Percentiles rank a stretch among this genome's conserved stretches.
These are phyloP conservation scores for Pseudopyricularia cyperi DNA, from an alignment of 2,329 filamentous ascomycete genomes.

Conservation along the genomic window DNA sequence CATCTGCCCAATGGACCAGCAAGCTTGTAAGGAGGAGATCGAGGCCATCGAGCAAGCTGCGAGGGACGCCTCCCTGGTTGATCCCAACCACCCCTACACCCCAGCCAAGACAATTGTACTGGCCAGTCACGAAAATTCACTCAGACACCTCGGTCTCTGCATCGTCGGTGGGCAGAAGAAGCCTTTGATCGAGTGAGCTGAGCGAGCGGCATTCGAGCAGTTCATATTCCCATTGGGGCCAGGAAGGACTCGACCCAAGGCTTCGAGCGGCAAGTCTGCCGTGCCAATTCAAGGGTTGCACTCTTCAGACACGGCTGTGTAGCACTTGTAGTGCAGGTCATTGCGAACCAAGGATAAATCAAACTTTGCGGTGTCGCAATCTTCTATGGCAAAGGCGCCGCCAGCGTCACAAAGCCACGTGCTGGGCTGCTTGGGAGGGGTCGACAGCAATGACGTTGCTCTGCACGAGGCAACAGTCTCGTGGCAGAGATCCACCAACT, in stretches of 20 bases:
- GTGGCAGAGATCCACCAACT: too few species aligned
- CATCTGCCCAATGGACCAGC: conserved; percentile 88
- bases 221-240: background rate
- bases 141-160: conserved; percentile 49
- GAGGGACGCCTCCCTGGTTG: conserved; percentile 79
- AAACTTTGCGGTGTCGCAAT: too few species aligned
- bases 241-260: background rate
- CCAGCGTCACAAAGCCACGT: too few species aligned
- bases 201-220: background rate
- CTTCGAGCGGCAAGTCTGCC: background rate
- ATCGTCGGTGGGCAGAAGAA: conserved; percentile 52
- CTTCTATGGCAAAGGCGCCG: too few species aligned
- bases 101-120: conserved; percentile 73
- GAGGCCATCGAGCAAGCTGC: conserved; percentile 94
- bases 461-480: too few species aligned
- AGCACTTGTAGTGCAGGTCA: too few species aligned
- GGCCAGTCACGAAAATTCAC: conserved; percentile 56
- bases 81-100: conserved; percentile 85
- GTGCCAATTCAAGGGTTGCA: too few species aligned
- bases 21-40: conserved; percentile 96
- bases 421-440: too few species aligned
- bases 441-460: too few species aligned
- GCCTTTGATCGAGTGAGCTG: conserved; percentile 44
- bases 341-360: too few species aligned
- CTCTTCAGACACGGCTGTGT: too few species aligned